A percentile compares a stretch with the other conserved stretches of the same genome.
Evolutionary conservation across 306 rosid genomes (phyloP).

Genomic region (cucumber (Cucumis sativus)): DNA sequence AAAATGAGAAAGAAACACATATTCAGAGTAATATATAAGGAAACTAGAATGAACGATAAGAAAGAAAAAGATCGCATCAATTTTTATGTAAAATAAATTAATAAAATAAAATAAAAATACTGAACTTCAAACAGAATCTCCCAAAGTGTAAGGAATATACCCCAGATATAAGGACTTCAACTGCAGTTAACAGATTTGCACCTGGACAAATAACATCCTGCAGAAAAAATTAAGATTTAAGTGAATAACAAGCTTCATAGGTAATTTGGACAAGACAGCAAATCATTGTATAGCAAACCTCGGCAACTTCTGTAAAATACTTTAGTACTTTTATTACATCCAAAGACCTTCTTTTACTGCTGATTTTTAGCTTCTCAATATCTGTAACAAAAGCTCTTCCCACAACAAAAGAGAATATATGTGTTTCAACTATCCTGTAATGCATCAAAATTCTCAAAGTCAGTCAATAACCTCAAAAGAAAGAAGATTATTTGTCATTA

Average conservation of each 20-base stretch:
- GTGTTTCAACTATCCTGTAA: conserved; percentile 96
- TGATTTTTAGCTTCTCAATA: conserved; percentile 76
- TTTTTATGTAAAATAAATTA: background rate
- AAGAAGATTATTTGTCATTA: background rate
- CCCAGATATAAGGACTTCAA: conserved; percentile 89
- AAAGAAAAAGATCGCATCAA: background rate
- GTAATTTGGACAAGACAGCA: conserved; percentile 7
- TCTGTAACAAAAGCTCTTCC: conserved; percentile 99
- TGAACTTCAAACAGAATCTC: conserved; percentile 9
- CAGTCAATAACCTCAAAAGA: conserved; percentile 13
- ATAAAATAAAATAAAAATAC: background rate
- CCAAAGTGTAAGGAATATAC: conserved; percentile 33
- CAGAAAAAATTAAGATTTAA: conserved; percentile 13
- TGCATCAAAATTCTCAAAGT: conserved; percentile 24
- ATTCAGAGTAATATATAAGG: background rate
- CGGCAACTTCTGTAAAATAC: conserved; percentile 67
- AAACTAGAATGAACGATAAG: background rate
- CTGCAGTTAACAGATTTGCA: conserved; percentile 82
- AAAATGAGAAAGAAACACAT: background rate
- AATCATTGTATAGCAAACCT: conserved; percentile 41
- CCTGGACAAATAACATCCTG: conserved; percentile 87
- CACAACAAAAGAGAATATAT: conserved; percentile 95
- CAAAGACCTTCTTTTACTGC: conserved; percentile 74
- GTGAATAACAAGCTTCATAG: conserved; percentile 5
- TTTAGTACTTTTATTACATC: conserved; percentile 55